phyloP scores from a whole-genome alignment of 2,329 filamentous ascomycete genomes.

The Lomentospora prolificans region DNA sequence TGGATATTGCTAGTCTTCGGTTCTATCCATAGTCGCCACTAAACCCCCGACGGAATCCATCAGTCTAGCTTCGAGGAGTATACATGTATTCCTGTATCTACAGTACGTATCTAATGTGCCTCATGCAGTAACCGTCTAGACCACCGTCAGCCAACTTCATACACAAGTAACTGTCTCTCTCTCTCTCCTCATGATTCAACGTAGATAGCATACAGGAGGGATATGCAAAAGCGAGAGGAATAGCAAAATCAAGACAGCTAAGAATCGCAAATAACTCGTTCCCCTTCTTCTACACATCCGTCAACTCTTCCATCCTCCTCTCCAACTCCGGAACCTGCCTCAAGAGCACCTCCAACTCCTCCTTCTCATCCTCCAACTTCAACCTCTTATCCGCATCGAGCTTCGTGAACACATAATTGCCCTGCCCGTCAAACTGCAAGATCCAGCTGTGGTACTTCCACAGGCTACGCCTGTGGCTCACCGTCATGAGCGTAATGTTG shows the following conservation, averaged over 20 bases:
- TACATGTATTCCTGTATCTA: no score
- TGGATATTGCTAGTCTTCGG: no score
- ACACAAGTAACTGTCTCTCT: no score
- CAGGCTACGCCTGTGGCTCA: constrained; percentile 78
- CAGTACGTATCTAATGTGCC: no score
- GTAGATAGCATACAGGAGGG: no score
- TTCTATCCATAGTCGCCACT: no score
- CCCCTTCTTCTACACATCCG: constrained; percentile 13
- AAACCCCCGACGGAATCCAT: no score
- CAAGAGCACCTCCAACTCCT: constrained; percentile 80
- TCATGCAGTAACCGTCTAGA: no score
- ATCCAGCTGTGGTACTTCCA: constrained; percentile 97
- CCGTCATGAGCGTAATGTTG: constrained; percentile 93
- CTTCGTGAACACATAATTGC: constrained; percentile 78
- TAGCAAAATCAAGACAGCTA: neutral
- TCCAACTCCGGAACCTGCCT: constrained; percentile 82
- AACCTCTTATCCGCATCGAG: constrained; percentile 81
- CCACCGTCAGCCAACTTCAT: no score
- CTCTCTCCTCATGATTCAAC: no score
- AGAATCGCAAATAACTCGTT: neutral
- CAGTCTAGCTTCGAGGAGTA: no score
- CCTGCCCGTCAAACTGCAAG: constrained; percentile 92
- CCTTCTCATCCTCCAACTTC: constrained; percentile 88
- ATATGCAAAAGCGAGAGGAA: no score
- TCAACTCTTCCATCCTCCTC: constrained; percentile 73